A percentile compares a stretch with the other conserved stretches of the same genome.
phyloP scores from a whole-genome alignment of 257 asterid species.

The Nicotiana obtusifolia region DNA sequence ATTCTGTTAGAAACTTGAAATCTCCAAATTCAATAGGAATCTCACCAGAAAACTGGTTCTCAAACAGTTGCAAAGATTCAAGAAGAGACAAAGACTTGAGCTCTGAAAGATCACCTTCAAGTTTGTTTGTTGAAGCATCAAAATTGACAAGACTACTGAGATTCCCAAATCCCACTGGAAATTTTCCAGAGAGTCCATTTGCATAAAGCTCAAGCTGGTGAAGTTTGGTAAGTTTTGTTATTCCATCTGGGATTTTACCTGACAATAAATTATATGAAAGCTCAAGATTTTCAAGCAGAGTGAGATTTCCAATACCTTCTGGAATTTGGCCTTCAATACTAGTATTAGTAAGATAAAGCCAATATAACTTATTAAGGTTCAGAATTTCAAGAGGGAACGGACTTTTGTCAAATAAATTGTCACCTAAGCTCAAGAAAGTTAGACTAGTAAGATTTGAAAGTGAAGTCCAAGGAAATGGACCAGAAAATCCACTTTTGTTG shows the following conservation, averaged over 20 bases:
- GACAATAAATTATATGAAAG: conserved; percentile 23
- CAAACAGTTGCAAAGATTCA: conserved; percentile 32
- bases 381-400: conserved; percentile 34
- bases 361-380: conserved; percentile 29
- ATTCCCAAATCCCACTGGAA: conserved; percentile 34
- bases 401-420: conserved; percentile 23
- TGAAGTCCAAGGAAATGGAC: conserved; percentile 38
- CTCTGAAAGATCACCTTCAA: conserved; percentile 37
- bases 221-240: conserved; percentile 29
- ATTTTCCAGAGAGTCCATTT: conserved; percentile 29
- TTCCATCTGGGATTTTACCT: conserved; percentile 35
- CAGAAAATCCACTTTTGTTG: conserved; percentile 30
- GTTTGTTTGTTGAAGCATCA: conserved; percentile 30
- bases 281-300: conserved; percentile 37
- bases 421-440: conserved; percentile 35
- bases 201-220: conserved; percentile 32
- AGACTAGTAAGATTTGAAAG: conserved; percentile 31
- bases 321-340: conserved; percentile 39
- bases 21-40: conserved; percentile 40
- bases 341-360: conserved; percentile 34
- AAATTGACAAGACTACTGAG: conserved; percentile 26
- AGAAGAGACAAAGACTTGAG: conserved; percentile 24
- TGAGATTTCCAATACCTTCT: conserved; percentile 39
- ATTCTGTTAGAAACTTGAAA: conserved; percentile 21
- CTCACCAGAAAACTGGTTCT: conserved; percentile 35